phyloP scores from a whole-genome alignment of 768 basidiomycete genomes.

The Boletus edulis region DNA sequence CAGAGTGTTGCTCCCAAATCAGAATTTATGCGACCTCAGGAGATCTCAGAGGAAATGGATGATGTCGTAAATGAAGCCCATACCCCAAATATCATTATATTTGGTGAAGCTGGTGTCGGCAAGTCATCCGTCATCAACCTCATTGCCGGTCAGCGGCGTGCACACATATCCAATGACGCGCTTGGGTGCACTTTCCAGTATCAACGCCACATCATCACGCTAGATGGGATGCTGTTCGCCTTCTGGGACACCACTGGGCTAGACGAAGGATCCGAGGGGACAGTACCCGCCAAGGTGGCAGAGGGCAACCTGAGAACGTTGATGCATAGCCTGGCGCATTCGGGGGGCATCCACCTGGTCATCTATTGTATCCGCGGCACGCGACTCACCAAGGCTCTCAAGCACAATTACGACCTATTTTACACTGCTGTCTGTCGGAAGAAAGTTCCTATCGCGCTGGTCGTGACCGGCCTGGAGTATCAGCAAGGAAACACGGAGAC shows the following conservation, averaged over 20 bases:
- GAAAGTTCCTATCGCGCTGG: slow-evolving; percentile 34
- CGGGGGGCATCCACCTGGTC: slow-evolving; percentile 6
- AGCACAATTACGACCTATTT: slow-evolving; percentile 34
- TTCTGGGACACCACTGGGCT: slow-evolving; percentile 11
- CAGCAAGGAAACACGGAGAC: slow-evolving; percentile 21
- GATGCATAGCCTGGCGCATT: not conserved
- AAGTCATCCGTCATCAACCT: slow-evolving; percentile 12
- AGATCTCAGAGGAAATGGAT: not conserved
- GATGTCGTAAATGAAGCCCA: not conserved
- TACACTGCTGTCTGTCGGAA: slow-evolving; percentile 32
- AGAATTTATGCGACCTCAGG: no score
- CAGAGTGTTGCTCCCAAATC: no score
- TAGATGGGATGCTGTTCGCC: not conserved
- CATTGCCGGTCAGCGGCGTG: not conserved
- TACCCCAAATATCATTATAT: slow-evolving; percentile 4
- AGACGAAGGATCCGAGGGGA: slow-evolving; percentile 6
- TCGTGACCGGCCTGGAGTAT: slow-evolving; percentile 36
- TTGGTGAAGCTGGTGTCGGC: slow-evolving; percentile 2
- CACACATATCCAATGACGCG: slow-evolving; percentile 1
- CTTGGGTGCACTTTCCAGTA: slow-evolving; percentile 7
- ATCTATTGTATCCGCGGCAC: slow-evolving; percentile 3
- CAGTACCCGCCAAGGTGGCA: slow-evolving; percentile 3
- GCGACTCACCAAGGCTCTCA: slow-evolving; percentile 8
- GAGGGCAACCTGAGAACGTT: not conserved
- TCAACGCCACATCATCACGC: not conserved